phyloP scores from a whole-genome alignment of 2,329 filamentous ascomycete genomes.

The Trematosphaeria pertusa region DNA sequence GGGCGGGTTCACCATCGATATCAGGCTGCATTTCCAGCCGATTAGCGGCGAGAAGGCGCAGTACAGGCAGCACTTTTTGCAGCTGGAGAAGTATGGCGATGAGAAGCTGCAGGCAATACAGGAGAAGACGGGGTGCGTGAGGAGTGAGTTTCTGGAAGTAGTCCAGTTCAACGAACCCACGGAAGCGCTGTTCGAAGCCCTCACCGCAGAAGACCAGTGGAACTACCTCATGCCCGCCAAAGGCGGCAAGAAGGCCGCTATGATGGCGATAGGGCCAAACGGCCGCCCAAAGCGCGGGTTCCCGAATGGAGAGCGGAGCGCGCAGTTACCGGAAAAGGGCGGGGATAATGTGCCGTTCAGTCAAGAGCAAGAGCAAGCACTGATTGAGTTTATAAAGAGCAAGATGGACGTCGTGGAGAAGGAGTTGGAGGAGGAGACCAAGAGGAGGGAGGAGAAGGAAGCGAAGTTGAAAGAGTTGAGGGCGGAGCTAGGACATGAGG shows the following conservation, averaged over 20 bases:
- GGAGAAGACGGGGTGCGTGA: slow-evolving; percentile 63
- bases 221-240: slow-evolving; percentile 50
- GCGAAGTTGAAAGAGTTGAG: slow-evolving; percentile 38
- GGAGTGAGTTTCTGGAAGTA: slow-evolving; percentile 87
- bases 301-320: slow-evolving; percentile 45
- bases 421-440: no score
- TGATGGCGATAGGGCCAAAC: slow-evolving; percentile 31
- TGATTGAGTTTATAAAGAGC: slow-evolving; percentile 37
- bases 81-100: slow-evolving; percentile 85
- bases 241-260: slow-evolving; percentile 53
- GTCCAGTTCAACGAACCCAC: slow-evolving; percentile 98
- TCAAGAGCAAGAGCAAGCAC: slow-evolving; percentile 43
- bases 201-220: slow-evolving; percentile 75
- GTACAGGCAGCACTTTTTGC: slow-evolving; percentile 91
- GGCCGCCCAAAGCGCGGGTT: slow-evolving; percentile 43
- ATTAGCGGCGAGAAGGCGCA: slow-evolving; percentile 92
- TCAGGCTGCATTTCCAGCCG: slow-evolving; percentile 91
- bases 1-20: slow-evolving; percentile 96
- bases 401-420: slow-evolving; percentile 44
- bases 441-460: slow-evolving; percentile 42
- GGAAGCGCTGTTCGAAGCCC: slow-evolving; percentile 85
- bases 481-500: slow-evolving; percentile 43
- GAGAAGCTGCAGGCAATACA: slow-evolving; percentile 70
- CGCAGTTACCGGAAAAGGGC: slow-evolving; percentile 44
- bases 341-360: slow-evolving; percentile 43